These are phyloP conservation scores for Viridothelium virens DNA, from an alignment of 495 filamentous ascomycete genomes.

Conservation along the genomic window DNA sequence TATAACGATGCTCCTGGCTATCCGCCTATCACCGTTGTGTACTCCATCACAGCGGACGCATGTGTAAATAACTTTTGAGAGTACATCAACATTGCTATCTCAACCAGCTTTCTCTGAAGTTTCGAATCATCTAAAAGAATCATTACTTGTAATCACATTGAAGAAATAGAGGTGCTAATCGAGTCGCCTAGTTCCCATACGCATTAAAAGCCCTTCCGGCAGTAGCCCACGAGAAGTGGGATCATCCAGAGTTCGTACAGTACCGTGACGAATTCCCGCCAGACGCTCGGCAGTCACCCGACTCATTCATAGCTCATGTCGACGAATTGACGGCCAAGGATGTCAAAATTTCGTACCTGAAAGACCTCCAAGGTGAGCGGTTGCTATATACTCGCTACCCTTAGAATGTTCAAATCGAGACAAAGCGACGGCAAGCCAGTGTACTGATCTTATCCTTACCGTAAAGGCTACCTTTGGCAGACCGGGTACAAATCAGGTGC, in stretches of 20 bases:
- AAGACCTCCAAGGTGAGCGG: constrained; percentile 51
- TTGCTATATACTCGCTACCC: not conserved
- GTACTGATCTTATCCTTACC: not conserved
- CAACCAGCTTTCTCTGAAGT: not conserved
- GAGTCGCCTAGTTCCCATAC: constrained; percentile 56
- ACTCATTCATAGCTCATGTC: constrained; percentile 50
- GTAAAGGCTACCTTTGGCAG: constrained; percentile 56
- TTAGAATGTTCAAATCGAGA: not conserved
- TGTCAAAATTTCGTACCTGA: constrained; percentile 60
- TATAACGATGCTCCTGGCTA: not conserved
- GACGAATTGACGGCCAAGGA: constrained; percentile 57
- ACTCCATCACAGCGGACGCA: not conserved
- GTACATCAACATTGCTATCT: not conserved
- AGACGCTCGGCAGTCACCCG: constrained; percentile 44
- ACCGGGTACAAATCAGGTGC: constrained; percentile 54
- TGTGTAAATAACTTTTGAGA: not conserved
- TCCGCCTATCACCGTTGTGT: not conserved
- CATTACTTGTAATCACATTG: not conserved
- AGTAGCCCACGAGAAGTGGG: constrained; percentile 53
- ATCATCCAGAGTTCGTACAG: constrained; percentile 45
- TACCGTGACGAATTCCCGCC: constrained; percentile 57
- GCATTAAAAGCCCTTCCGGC: constrained; percentile 52
- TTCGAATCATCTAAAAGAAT: not conserved
- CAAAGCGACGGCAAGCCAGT: not conserved
- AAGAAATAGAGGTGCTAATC: not conserved